These are phyloP conservation scores for Debaryomyces fabryi DNA, from an alignment of 1,139 yeast species.

Conservation along the genomic window DNA sequence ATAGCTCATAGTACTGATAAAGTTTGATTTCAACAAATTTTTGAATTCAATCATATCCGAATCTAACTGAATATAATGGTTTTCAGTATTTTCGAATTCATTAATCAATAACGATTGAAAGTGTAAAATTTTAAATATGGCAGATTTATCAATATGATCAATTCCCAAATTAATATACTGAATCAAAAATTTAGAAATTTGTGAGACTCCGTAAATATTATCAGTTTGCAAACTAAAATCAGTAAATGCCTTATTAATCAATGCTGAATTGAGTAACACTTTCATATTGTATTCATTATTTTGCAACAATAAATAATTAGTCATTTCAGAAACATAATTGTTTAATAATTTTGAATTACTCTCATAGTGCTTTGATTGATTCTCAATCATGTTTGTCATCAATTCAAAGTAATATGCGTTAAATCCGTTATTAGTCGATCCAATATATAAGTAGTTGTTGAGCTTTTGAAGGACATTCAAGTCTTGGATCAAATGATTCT, in stretches of 20 bases:
- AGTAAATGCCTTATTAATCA: constrained; percentile 32
- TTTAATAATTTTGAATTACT: constrained; percentile 25
- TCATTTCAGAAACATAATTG: constrained; percentile 37
- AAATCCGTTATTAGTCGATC: constrained; percentile 27
- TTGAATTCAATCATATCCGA: constrained; percentile 37
- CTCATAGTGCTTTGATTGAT: constrained; percentile 33
- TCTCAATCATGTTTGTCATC: constrained; percentile 38
- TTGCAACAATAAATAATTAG: constrained; percentile 23
- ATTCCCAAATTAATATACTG: constrained; percentile 16
- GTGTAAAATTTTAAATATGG: constrained; percentile 26
- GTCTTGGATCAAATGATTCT: constrained; percentile 37
- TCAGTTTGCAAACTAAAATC: constrained; percentile 33
- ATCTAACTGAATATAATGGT: constrained; percentile 46
- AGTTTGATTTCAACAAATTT: constrained; percentile 21
- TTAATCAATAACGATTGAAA: constrained; percentile 46
- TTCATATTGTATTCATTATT: constrained; percentile 19
- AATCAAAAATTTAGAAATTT: constrained; percentile 29
- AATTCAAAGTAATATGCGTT: constrained; percentile 37
- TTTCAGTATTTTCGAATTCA: constrained; percentile 56
- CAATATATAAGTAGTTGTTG: constrained; percentile 37
- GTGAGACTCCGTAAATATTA: constrained; percentile 39
- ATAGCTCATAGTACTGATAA: constrained; percentile 15
- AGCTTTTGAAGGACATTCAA: constrained; percentile 32
- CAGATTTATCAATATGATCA: constrained; percentile 9
- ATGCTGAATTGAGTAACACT: constrained; percentile 32